These are phyloP conservation scores for Monosporascus sp. DNA, from an alignment of 2,329 filamentous ascomycete species.

Conservation along the genomic window DNA sequence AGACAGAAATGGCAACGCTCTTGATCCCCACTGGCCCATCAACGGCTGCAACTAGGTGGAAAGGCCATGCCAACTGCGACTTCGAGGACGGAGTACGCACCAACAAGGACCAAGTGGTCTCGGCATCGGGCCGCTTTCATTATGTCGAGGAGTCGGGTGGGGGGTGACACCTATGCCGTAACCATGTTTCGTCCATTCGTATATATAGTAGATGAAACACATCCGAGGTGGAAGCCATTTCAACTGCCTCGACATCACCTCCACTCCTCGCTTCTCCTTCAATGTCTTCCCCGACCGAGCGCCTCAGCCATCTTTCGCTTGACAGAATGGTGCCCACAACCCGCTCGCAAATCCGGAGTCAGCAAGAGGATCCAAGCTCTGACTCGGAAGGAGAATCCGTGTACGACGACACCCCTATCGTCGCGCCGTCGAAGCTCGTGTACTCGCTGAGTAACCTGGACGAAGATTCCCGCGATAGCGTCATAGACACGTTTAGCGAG, in stretches of 20 bases:
- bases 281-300: slow-evolving; percentile 30
- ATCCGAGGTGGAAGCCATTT: slow-evolving; percentile 4
- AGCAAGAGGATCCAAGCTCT: slow-evolving; percentile 14
- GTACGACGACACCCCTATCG: slow-evolving; percentile 24
- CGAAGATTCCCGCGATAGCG: slow-evolving; percentile 28
- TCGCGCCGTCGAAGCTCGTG: slow-evolving; percentile 29
- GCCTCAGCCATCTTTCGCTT: slow-evolving; percentile 37
- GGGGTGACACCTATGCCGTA: slow-evolving; percentile 7
- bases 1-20: neutral
- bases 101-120: slow-evolving; percentile 21
- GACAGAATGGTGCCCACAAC: slow-evolving; percentile 32
- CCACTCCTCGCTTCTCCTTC: slow-evolving; percentile 15
- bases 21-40: slow-evolving; percentile 6
- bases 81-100: slow-evolving; percentile 9
- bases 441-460: slow-evolving; percentile 29
- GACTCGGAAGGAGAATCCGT: slow-evolving; percentile 21
- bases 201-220: slow-evolving; percentile 17
- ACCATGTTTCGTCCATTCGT: slow-evolving; percentile 7
- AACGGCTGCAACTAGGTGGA: slow-evolving; percentile 8
- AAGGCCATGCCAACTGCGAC: slow-evolving; percentile 12
- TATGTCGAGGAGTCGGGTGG: slow-evolving; percentile 2
- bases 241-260: slow-evolving; percentile 9
- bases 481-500: slow-evolving; percentile 42
- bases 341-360: slow-evolving; percentile 25
- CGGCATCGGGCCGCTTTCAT: slow-evolving; percentile 17